A percentile compares a stretch with the other conserved stretches of the same genome.
These are phyloP conservation scores for Cryptosporidium muris DNA, from an alignment of 169 alveolate genomes.

Conservation along the genomic window DNA sequence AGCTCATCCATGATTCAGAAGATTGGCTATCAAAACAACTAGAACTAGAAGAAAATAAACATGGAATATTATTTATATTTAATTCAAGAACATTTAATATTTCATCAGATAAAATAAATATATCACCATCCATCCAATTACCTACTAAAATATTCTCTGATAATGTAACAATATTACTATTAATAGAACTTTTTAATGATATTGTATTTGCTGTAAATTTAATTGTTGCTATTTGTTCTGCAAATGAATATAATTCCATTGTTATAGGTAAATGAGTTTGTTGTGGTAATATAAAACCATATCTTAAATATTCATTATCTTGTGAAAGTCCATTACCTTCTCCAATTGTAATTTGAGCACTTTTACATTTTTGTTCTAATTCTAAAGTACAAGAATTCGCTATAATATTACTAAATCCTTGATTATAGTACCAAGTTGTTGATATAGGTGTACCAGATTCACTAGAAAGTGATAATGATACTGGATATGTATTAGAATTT, in stretches of 20 bases:
- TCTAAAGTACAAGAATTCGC: conserved; percentile 32
- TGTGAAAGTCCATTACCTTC: conserved; percentile 26
- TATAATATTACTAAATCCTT: conserved; percentile 27
- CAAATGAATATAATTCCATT: conserved; percentile 46
- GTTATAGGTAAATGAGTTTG: conserved; percentile 29
- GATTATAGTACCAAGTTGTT: conserved; percentile 28
- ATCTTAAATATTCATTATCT: conserved; percentile 40
- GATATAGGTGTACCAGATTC: conserved; percentile 12
- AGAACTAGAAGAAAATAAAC: neutral
- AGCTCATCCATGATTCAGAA: neutral
- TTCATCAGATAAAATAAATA: conserved; percentile 15
- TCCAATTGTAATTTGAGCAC: conserved; percentile 6
- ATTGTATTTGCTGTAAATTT: conserved; percentile 17
- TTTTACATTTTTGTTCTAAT: conserved; percentile 46
- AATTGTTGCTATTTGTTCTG: conserved; percentile 29
- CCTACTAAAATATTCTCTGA: conserved; percentile 28
- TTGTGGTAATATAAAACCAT: conserved; percentile 61
- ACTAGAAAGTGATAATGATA: neutral
- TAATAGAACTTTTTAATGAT: conserved; percentile 8
- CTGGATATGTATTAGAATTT: conserved; percentile 16
- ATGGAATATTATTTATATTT: no score
- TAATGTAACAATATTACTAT: conserved; percentile 12
- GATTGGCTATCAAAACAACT: conserved; percentile 3
- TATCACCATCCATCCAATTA: conserved; percentile 67
- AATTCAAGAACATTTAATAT: no score